A percentile compares a stretch with the other conserved stretches of the same genome.
These are phyloP conservation scores for Sporobolomyces pararoseus DNA, from an alignment of 768 basidiomycete genomes.

Conservation along the genomic window DNA sequence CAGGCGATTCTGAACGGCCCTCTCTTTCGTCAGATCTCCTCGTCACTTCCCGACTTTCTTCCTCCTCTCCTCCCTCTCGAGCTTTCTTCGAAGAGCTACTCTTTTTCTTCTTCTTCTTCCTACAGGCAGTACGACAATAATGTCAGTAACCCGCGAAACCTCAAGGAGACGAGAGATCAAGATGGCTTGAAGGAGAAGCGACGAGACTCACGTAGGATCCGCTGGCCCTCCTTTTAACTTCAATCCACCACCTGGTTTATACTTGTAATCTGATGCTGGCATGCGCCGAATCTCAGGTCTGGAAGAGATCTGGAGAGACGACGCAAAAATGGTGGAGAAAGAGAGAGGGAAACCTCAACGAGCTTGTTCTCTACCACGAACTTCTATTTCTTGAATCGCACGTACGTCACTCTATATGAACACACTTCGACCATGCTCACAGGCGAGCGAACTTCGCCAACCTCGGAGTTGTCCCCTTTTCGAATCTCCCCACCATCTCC, in stretches of 20 bases:
- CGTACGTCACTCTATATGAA: too few relatives aligned
- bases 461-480: too few relatives aligned
- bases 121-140: not conserved
- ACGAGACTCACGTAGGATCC: conserved; percentile 25
- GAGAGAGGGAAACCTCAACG: not conserved
- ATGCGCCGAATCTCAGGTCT: conserved; percentile 15
- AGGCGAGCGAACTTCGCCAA: too few relatives aligned
- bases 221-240: conserved; percentile 66
- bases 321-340: not conserved
- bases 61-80: conserved; percentile 18
- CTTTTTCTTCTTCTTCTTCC: conserved; percentile 44
- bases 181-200: not conserved
- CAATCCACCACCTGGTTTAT: conserved; percentile 79
- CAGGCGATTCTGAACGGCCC: not conserved
- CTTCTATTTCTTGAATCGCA: too few relatives aligned
- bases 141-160: not conserved
- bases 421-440: too few relatives aligned
- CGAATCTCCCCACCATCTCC: too few relatives aligned
- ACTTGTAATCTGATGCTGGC: conserved; percentile 68
- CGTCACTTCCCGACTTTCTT: conserved; percentile 3
- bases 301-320: not conserved
- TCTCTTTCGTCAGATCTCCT: not conserved
- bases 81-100: conserved; percentile 23
- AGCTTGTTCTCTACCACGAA: too few relatives aligned
- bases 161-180: too few relatives aligned